These are phyloP conservation scores for Skeletonema grethae DNA, from an alignment of 108 stramenopile species.

Conservation along the genomic window DNA sequence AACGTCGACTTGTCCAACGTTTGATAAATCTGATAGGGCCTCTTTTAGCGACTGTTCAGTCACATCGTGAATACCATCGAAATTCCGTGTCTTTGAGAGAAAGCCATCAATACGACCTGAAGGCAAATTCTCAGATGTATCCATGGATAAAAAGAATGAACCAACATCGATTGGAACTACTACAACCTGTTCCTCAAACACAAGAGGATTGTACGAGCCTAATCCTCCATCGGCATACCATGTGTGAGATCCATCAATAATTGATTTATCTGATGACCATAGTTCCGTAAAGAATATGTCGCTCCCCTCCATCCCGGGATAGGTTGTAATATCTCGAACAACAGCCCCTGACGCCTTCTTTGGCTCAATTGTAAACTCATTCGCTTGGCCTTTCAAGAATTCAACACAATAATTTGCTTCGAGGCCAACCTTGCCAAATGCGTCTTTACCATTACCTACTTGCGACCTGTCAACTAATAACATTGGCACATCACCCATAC, in stretches of 20 bases:
- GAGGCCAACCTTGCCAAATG: conserved; percentile 30
- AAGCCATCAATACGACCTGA: conserved; percentile 34
- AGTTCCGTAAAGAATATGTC: conserved; percentile 87
- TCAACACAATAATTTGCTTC: conserved; percentile 44
- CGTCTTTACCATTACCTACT: conserved; percentile 49
- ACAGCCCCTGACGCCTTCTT: conserved; percentile 72
- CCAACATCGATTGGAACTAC: conserved; percentile 24
- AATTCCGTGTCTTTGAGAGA: conserved; percentile 15
- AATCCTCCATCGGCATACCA: conserved; percentile 58
- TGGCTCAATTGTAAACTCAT: conserved; percentile 85
- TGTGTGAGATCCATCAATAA: conserved; percentile 45
- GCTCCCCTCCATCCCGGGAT: conserved; percentile 60
- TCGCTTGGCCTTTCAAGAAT: conserved; percentile 70
- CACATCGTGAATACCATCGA: conserved; percentile 23
- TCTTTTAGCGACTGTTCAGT: conserved; percentile 44
- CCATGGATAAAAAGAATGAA: conserved; percentile 40
- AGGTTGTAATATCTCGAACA: conserved; percentile 62
- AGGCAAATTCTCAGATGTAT: conserved; percentile 21
- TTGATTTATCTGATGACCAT: conserved; percentile 51
- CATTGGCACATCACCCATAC: conserved; percentile 65
- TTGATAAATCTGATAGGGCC: conserved; percentile 49
- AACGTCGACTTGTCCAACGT: conserved; percentile 67
- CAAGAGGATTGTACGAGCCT: conserved; percentile 59
- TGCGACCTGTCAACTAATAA: conserved; percentile 38
- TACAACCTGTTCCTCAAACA: conserved; percentile 64